These are phyloP conservation scores for Boletus vermiculosoides DNA, from an alignment of 768 basidiomycete genomes.

Conservation along the genomic window DNA sequence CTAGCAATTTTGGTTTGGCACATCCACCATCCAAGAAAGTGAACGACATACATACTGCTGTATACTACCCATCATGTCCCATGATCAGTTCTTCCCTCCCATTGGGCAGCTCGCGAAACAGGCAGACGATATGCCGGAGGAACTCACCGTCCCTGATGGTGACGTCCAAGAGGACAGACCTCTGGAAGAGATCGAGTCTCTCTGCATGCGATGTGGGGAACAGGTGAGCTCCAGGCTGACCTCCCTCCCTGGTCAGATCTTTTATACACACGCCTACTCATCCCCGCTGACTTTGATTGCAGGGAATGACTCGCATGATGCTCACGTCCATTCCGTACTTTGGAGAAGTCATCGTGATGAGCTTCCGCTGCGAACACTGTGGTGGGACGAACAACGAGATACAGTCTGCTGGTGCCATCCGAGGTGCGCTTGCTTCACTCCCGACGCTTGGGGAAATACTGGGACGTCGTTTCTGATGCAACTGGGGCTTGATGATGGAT, in stretches of 20 bases:
- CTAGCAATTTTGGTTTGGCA: background rate
- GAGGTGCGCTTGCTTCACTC: conserved; percentile 51
- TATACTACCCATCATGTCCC: conserved; percentile 17
- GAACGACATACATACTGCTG: background rate
- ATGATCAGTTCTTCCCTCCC: conserved; percentile 49
- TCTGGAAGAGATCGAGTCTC: conserved; percentile 81
- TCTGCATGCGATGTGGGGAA: conserved; percentile 93
- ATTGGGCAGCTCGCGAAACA: conserved; percentile 55
- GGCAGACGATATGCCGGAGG: conserved; percentile 37
- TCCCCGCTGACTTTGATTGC: conserved; percentile 25
- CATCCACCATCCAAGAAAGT: no score
- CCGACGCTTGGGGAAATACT: background rate
- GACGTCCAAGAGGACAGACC: conserved; percentile 46
- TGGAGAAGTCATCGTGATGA: conserved; percentile 92
- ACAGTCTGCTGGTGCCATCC: conserved; percentile 82
- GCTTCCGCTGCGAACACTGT: conserved; percentile 94
- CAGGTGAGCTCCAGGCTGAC: conserved; percentile 55
- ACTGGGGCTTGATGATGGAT: background rate
- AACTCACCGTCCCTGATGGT: conserved; percentile 27
- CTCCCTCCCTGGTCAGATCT: background rate
- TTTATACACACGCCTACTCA: background rate
- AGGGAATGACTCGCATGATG: conserved; percentile 88
- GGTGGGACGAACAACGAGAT: conserved; percentile 90
- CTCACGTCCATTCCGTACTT: conserved; percentile 96
- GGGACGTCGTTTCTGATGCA: background rate